Evolutionary conservation across 2,329 filamentous ascomycete species (phyloP).

Genomic region (Pseudogymnoascus sp.): DNA sequence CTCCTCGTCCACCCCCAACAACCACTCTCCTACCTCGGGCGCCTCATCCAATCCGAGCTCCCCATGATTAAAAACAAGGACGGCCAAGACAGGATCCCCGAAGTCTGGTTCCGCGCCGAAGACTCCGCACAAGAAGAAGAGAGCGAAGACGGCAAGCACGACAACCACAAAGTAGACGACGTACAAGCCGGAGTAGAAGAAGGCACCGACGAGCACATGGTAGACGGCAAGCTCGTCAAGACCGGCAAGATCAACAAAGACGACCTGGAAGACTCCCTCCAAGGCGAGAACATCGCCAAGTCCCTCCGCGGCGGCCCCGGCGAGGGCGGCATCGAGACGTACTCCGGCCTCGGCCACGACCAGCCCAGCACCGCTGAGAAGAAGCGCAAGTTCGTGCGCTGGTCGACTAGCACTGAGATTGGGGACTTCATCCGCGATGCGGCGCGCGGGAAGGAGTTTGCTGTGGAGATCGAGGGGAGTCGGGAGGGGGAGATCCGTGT

Average conservation of each 20-base stretch:
- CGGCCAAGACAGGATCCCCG: conserved; percentile 61
- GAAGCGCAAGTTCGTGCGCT: conserved; percentile 66
- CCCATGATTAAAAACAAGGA: conserved; percentile 51
- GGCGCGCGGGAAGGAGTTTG: conserved; percentile 74
- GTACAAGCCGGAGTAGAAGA: conserved; percentile 28
- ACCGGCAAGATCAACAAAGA: conserved; percentile 28
- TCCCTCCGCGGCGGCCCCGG: conserved; percentile 38
- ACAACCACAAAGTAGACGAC: conserved; percentile 26
- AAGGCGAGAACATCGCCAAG: conserved; percentile 37
- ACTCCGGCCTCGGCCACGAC: conserved; percentile 61
- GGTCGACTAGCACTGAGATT: conserved; percentile 82
- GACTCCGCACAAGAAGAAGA: conserved; percentile 49
- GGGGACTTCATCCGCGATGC: conserved; percentile 92
- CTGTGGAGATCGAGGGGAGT: conserved; percentile 69
- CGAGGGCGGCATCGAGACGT: conserved; percentile 57
- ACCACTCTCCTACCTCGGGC: conserved; percentile 81
- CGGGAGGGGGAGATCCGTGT: conserved; percentile 57
- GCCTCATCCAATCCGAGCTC: conserved; percentile 80
- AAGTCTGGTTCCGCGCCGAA: conserved; percentile 71
- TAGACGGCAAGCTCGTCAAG: conserved; percentile 36
- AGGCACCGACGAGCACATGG: conserved; percentile 38
- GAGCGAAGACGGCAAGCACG: conserved; percentile 37
- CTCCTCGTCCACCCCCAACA: conserved; percentile 84
- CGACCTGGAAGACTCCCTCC: conserved; percentile 21
- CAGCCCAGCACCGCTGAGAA: conserved; percentile 32